phyloP scores from a whole-genome alignment of 2,329 filamentous ascomycete species.

The Ilyonectria destructans region DNA sequence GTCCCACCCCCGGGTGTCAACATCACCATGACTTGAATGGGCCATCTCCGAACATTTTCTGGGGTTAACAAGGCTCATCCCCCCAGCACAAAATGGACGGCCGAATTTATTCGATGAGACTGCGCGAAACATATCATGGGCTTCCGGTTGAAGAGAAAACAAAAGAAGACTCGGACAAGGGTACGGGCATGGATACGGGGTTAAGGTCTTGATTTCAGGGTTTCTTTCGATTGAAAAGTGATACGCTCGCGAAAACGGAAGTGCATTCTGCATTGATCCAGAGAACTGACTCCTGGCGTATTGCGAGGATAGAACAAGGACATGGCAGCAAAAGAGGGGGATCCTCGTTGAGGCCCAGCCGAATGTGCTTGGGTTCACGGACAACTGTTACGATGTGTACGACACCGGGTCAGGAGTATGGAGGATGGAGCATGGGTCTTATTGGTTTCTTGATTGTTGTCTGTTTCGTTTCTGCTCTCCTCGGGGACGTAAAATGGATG shows the following conservation, averaged over 20 bases:
- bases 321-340: conserved; percentile 21
- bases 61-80: conserved; percentile 1
- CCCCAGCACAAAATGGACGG: conserved; percentile 6
- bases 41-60: not conserved
- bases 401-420: conserved; percentile 37
- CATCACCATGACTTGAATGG: conserved; percentile 56
- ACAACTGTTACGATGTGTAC: conserved; percentile 43
- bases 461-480: conserved; percentile 5
- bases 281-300: conserved; percentile 12
- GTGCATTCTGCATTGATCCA: conserved; percentile 17
- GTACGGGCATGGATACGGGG: conserved; percentile 40
- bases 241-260: conserved; percentile 19
- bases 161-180: conserved; percentile 25
- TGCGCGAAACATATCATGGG: conserved; percentile 26
- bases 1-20: conserved; percentile 65
- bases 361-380: conserved; percentile 18
- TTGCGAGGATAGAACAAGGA: conserved; percentile 26
- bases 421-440: conserved; percentile 26
- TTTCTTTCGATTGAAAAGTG: conserved; percentile 42
- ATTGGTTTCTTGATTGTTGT: conserved; percentile 26
- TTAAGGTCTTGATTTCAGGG: conserved; percentile 31
- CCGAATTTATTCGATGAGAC: conserved; percentile 6
- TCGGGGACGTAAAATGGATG: conserved; percentile 8
- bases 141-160: conserved; percentile 29
- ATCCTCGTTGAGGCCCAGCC: conserved; percentile 5